Percentiles rank a stretch among this genome's conserved stretches.
Conservation (phyloP, 2,329 filamentous ascomycete genomes). For the Torrubiellomyces zombiae region DNA sequence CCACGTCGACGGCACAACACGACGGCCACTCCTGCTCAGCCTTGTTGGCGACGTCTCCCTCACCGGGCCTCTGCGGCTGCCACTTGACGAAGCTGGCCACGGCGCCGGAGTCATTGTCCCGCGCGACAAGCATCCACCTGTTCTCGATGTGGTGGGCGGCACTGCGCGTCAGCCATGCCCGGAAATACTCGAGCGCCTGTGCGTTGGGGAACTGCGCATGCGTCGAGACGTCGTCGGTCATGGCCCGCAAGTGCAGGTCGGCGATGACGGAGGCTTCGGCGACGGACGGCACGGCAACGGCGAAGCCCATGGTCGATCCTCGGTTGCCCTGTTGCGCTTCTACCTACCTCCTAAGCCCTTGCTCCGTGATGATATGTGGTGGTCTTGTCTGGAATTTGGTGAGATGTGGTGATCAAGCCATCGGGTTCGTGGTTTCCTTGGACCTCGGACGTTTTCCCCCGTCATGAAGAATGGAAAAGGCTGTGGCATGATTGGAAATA, state of each 20-base stretch:
- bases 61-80: constrained; percentile 12
- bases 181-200: constrained; percentile 13
- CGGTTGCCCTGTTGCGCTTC: neutral
- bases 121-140: constrained; percentile 18
- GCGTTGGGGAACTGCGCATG: constrained; percentile 22
- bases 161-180: constrained; percentile 14
- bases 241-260: constrained; percentile 20
- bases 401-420: too few relatives aligned
- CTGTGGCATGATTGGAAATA: too few relatives aligned
- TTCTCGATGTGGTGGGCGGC: constrained; percentile 12
- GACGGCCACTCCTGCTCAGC: constrained; percentile 14
- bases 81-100: constrained; percentile 20
- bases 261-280: constrained; percentile 10
- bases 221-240: constrained; percentile 21
- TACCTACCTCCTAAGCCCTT: too few relatives aligned
- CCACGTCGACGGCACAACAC: constrained; percentile 12
- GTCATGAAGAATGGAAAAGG: too few relatives aligned
- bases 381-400: too few relatives aligned
- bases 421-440: too few relatives aligned
- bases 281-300: constrained; percentile 10
- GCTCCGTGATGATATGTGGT: too few relatives aligned
- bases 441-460: too few relatives aligned
- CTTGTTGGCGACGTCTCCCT: constrained; percentile 5
- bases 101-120: constrained; percentile 11
- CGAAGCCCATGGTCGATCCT: constrained; percentile 8